Conservation (phyloP, 2,329 filamentous ascomycete species). For the Pseudogymnoascus pannorum region DNA sequence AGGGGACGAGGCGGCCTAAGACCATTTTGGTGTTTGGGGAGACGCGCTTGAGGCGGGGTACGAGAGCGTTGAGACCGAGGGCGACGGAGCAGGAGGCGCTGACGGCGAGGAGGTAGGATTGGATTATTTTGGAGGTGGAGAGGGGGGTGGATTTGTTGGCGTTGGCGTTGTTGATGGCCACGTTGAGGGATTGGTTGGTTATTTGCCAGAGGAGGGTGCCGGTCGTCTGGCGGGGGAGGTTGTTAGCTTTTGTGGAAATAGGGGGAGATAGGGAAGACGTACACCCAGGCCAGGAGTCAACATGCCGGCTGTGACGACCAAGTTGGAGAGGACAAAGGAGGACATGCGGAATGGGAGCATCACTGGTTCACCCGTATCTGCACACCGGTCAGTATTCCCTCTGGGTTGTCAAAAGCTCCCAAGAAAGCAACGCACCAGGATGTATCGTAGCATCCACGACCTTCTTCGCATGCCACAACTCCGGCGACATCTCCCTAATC, state of each 20-base stretch:
- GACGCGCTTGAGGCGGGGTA: constrained; percentile 73
- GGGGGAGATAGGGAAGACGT: constrained; percentile 25
- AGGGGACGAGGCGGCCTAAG: constrained; percentile 83
- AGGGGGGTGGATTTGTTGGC: constrained; percentile 95
- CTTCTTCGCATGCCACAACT: constrained; percentile 94
- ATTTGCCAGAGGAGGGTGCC: constrained; percentile 94
- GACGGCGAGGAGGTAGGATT: constrained; percentile 89
- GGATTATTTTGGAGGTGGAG: constrained; percentile 68
- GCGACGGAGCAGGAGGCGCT: constrained; percentile 90
- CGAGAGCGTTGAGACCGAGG: constrained; percentile 80
- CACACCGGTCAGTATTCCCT: constrained; percentile 13
- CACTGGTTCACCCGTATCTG: constrained; percentile 88
- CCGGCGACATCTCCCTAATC: constrained; percentile 72
- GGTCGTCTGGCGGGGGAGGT: constrained; percentile 47
- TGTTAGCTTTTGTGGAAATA: too few relatives aligned
- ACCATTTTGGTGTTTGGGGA: constrained; percentile 68
- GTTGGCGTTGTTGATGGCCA: constrained; percentile 95
- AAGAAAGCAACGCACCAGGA: constrained; percentile 56
- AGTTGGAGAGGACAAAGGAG: constrained; percentile 83
- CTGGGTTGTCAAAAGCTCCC: constrained; percentile 1
- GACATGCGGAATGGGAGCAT: constrained; percentile 97
- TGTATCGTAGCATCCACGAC: constrained; percentile 94
- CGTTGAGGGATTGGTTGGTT: constrained; percentile 94
- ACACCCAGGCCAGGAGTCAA: constrained; percentile 79
- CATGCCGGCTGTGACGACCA: constrained; percentile 95